Evolutionary conservation across 345 rosid genomes (phyloP).

Genomic region (Acer saccharum): DNA sequence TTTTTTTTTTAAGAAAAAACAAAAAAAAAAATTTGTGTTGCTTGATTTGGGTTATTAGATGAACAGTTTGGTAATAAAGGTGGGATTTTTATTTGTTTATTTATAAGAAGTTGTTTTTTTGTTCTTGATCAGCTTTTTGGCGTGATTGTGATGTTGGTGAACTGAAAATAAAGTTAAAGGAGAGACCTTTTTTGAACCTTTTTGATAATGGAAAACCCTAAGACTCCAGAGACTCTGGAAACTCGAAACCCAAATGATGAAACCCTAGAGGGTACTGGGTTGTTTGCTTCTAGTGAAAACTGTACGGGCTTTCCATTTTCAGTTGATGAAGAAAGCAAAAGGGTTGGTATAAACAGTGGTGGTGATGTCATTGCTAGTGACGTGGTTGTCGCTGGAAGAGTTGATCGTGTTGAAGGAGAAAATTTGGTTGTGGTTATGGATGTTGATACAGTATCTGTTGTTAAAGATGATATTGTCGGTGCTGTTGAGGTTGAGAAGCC

Average conservation of each 20-base stretch:
- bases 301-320: slow-evolving; percentile 25
- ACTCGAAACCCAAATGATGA: slow-evolving; percentile 38
- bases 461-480: slow-evolving; percentile 22
- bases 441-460: slow-evolving; percentile 14
- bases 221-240: slow-evolving; percentile 48
- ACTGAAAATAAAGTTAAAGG: not conserved
- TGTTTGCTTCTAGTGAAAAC: slow-evolving; percentile 24
- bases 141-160: slow-evolving; percentile 10
- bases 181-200: not conserved
- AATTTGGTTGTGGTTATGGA: not conserved
- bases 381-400: slow-evolving; percentile 4
- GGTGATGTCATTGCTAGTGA: slow-evolving; percentile 4
- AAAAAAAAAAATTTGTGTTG: not conserved
- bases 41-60: not conserved
- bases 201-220: slow-evolving; percentile 36
- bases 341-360: slow-evolving; percentile 18
- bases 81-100: slow-evolving; percentile 3
- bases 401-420: slow-evolving; percentile 22
- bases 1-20: not conserved
- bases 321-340: slow-evolving; percentile 22
- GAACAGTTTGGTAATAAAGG: not conserved
- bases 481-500: slow-evolving; percentile 18
- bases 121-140: slow-evolving; percentile 30
- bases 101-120: not conserved
- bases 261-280: slow-evolving; percentile 43